Percentiles rank a stretch among this genome's conserved stretches.
Evolutionary conservation across 352 stramenopile species (phyloP).

Genomic region (Phytophthora fragariaefolia): DNA sequence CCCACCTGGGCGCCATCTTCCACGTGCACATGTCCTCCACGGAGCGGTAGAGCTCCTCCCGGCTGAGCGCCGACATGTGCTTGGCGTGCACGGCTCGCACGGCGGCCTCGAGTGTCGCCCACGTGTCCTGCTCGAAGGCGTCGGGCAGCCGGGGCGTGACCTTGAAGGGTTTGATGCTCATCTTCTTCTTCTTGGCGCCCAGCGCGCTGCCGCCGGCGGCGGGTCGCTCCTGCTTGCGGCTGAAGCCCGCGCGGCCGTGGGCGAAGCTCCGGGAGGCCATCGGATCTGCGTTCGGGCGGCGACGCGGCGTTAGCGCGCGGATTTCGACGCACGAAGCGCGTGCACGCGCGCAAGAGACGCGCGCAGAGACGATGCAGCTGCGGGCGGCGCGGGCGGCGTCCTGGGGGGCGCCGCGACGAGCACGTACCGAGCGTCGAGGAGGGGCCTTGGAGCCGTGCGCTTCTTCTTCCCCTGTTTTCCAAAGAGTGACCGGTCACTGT

Average conservation of each 20-base stretch:
- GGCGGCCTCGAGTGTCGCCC: constrained; percentile 70
- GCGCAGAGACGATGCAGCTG: background rate
- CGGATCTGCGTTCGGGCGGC: no score
- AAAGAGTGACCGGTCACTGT: constrained; percentile 3
- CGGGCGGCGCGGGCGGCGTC: no score
- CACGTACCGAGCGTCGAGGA: constrained; percentile 2
- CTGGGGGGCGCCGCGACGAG: background rate
- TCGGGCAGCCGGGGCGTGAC: constrained; percentile 75
- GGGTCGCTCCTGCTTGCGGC: constrained; percentile 44
- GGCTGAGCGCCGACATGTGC: constrained; percentile 64
- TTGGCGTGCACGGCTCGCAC: constrained; percentile 75
- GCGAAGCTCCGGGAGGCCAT: constrained; percentile 43
- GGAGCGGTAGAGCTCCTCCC: constrained; percentile 85
- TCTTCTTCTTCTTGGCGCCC: constrained; percentile 72
- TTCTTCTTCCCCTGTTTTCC: background rate
- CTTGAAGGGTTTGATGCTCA: constrained; percentile 90
- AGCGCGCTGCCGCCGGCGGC: constrained; percentile 31
- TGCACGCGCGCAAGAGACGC: background rate
- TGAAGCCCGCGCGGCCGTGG: constrained; percentile 35
- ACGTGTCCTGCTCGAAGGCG: constrained; percentile 81
- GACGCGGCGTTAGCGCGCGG: constrained; percentile 8
- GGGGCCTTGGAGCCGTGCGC: background rate
- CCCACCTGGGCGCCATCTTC: constrained; percentile 87
- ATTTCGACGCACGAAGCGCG: background rate
- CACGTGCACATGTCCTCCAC: constrained; percentile 94